Evolutionary conservation across 371 early-diverging fungal species (phyloP), one percentile per base, ranked within the genome.

Genomic region (Encephalitozoon intestinalis): DNA sequence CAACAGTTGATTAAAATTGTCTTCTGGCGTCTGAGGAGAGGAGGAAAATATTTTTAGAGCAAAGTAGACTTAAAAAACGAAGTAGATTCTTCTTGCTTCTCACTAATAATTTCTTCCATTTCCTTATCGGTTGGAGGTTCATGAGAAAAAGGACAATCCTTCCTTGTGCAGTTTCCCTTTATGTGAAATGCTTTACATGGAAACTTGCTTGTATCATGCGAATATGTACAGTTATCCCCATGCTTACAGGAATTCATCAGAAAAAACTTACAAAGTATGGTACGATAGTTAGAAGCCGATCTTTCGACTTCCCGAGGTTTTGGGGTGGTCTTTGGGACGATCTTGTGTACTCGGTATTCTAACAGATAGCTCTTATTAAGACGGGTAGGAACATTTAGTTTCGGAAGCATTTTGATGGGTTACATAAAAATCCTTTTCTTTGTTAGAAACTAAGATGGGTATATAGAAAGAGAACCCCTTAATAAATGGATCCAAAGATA

Each of bases 201-300:
- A 75, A 81, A 84, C 68, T 76, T 70, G 18, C 72, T 65, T 66
- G 73, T 58, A 65, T 84, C 79, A 53, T 84, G 84, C 2, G 84
- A 84, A 52, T 76, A 84, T 12, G 79, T 80, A 63, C 84, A 84
- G 28, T 73, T 78, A 46, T 78, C 78, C 23, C 84, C 84, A 50
- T 73, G 67, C 28, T 73, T 84, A 58, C 84, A 84, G 8, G 82
- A 67, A 51, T 82, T 80, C 44, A 76, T 80, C 23, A 84, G 43
- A 76, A 80, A 82, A 69, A 81, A 84, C 73, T 80, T 81, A 70
- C 84, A 84, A 21, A 83, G 39, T 21, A 81, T 75, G 34, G 78
- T 83, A 58, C 75, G 79, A 66, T 76, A 70, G 58, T 70, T 76
- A 30, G 63, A n/a, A 30, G 63, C n/a, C 15, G 50, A 30, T 18